Conservation (phyloP, 139 green algal species). For the Gonium pectorale region DNA sequence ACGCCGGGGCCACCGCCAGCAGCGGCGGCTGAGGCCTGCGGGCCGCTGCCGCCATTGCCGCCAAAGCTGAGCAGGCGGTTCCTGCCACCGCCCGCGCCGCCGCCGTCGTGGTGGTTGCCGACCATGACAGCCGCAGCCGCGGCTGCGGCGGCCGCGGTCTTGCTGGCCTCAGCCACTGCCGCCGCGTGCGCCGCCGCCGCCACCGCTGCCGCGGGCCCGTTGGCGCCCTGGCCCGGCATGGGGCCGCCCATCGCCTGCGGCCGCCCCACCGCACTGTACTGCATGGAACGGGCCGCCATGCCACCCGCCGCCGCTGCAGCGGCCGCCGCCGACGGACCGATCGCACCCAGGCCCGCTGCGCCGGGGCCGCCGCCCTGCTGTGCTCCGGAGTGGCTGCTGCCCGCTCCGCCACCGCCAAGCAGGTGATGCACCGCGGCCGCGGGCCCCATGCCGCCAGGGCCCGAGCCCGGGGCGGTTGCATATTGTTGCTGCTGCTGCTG, state of each 20-base stretch:
- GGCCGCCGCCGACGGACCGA: neutral
- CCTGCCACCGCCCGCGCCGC: neutral
- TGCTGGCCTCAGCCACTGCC: conserved; percentile 16
- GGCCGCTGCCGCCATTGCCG: neutral
- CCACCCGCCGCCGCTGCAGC: neutral
- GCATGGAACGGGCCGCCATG: no score
- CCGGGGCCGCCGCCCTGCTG: neutral
- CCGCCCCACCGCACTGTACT: no score
- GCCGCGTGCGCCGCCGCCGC: conserved; percentile 7
- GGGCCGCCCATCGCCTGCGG: no score
- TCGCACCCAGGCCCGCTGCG: neutral
- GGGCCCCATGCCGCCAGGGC: no score
- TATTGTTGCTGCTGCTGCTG: no score
- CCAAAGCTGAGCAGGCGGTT: neutral
- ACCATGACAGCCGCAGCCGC: conserved; percentile 11
- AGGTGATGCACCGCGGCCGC: no score
- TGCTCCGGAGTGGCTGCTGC: no score
- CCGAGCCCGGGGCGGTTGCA: no score
- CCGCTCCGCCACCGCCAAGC: no score
- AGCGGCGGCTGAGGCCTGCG: neutral
- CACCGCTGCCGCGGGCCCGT: neutral
- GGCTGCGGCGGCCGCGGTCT: conserved; percentile 10
- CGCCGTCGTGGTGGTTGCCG: neutral
- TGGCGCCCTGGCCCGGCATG: no score
- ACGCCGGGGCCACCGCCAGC: neutral